Conservation (phyloP, 2,329 filamentous ascomycete species). For the Colletotrichum scovillei region DNA sequence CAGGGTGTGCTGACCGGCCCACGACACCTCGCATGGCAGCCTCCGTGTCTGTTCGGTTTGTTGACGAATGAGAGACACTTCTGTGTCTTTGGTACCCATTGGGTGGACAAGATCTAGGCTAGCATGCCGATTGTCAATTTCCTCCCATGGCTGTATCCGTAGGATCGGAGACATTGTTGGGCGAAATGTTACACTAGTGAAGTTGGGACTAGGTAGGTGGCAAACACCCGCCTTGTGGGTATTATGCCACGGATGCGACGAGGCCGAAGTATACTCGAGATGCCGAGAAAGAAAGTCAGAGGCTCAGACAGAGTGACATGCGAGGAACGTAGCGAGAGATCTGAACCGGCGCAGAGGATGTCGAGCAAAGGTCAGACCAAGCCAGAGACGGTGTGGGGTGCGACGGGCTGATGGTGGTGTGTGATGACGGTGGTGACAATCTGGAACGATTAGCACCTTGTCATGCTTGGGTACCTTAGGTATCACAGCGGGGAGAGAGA, state of each 20-base stretch:
- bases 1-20: neutral
- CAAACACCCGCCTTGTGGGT: neutral
- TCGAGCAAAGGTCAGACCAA: neutral
- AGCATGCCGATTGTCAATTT: neutral
- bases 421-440: neutral
- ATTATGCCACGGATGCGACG: neutral
- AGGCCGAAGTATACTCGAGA: neutral
- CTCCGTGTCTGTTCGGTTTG: neutral
- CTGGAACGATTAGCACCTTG: too few relatives aligned
- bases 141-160: neutral
- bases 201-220: neutral
- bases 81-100: neutral
- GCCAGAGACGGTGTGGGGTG: slow-evolving; percentile 8
- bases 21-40: neutral
- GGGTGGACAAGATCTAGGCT: neutral
- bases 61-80: neutral
- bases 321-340: neutral
- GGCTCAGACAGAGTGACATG: neutral
- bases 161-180: slow-evolving; percentile 8
- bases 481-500: neutral
- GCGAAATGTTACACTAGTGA: neutral
- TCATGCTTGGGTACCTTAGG: too few relatives aligned
- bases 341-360: too few relatives aligned
- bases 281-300: neutral
- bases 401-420: neutral